Percentiles rank a stretch among this genome's conserved stretches.
Evolutionary conservation across 768 basidiomycete species (phyloP).

Genomic region (Tulasnella sp.): DNA sequence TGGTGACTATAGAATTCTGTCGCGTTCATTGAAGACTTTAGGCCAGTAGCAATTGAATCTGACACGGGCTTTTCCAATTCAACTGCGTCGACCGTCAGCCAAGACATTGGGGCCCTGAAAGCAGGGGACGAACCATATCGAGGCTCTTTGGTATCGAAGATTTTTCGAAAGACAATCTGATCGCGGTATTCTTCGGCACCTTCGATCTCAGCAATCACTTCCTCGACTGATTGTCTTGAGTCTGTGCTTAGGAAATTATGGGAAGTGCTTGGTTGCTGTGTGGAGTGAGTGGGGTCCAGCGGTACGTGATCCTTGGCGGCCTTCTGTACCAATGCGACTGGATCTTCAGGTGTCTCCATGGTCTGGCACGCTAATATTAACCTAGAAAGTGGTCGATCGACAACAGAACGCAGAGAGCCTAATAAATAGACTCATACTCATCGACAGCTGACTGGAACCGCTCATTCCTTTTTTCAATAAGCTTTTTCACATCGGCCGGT

Average conservation of each 20-base stretch:
- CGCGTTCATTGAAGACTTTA: slow-evolving; percentile 54
- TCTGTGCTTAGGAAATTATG: slow-evolving; percentile 36
- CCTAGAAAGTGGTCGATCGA: slow-evolving; percentile 33
- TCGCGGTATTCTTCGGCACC: slow-evolving; percentile 57
- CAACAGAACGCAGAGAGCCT: background rate
- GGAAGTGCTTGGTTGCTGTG: background rate
- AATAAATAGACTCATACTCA: slow-evolving; percentile 40
- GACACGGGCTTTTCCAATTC: slow-evolving; percentile 53
- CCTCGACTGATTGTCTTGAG: slow-evolving; percentile 50
- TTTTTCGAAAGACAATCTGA: slow-evolving; percentile 56
- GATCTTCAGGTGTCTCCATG: slow-evolving; percentile 42
- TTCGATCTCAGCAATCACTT: slow-evolving; percentile 51
- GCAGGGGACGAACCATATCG: slow-evolving; percentile 38
- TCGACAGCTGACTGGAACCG: slow-evolving; percentile 57
- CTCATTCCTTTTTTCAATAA: slow-evolving; percentile 63
- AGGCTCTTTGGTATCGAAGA: slow-evolving; percentile 46
- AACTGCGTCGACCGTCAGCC: slow-evolving; percentile 22
- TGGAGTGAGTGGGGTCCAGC: slow-evolving; percentile 40
- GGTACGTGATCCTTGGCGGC: slow-evolving; percentile 69
- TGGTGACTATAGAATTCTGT: slow-evolving; percentile 60
- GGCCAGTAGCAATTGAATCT: slow-evolving; percentile 44
- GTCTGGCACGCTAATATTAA: slow-evolving; percentile 48
- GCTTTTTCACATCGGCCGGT: slow-evolving; percentile 53
- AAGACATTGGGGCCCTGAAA: slow-evolving; percentile 29
- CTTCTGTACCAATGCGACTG: slow-evolving; percentile 52